Evolutionary conservation across 495 filamentous ascomycete genomes (phyloP).

Genomic region (Glonium stellatum): DNA sequence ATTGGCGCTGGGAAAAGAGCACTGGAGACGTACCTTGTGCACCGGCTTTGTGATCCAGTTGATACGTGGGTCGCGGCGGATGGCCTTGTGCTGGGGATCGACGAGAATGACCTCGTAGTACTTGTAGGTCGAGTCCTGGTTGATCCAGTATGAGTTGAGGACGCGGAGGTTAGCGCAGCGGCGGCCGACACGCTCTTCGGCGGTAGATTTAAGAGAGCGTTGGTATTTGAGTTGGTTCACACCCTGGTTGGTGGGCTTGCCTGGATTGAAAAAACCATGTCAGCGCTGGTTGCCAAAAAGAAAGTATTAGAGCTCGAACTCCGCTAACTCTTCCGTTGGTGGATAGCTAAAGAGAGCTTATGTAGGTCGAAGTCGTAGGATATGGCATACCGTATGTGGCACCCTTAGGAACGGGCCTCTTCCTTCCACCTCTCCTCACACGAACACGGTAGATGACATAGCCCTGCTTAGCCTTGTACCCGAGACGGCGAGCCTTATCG

Average conservation of each 20-base stretch:
- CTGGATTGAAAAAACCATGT: slow-evolving; percentile 34
- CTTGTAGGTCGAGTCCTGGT: slow-evolving; percentile 99
- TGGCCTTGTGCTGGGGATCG: slow-evolving; percentile 99
- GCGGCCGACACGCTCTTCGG: slow-evolving; percentile 99
- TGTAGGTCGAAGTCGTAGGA: neutral
- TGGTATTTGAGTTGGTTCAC: slow-evolving; percentile 99
- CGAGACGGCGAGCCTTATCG: slow-evolving; percentile 98
- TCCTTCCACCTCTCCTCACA: slow-evolving; percentile 94
- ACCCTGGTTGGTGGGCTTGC: slow-evolving; percentile 99
- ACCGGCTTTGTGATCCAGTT: slow-evolving; percentile 99
- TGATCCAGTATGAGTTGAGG: slow-evolving; percentile 99
- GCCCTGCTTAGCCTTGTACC: slow-evolving; percentile 99
- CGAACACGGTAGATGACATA: slow-evolving; percentile 99
- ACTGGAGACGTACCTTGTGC: slow-evolving; percentile 57
- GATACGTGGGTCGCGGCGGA: slow-evolving; percentile 96
- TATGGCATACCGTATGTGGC: slow-evolving; percentile 82
- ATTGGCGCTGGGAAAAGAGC: no score
- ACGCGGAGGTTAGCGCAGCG: slow-evolving; percentile 97
- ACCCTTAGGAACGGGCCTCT: slow-evolving; percentile 86
- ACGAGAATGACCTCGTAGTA: slow-evolving; percentile 99
- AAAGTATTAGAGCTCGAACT: no score
- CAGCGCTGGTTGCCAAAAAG: no score
- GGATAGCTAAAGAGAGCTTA: neutral
- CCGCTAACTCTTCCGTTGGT: neutral
- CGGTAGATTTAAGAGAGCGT: slow-evolving; percentile 91